phyloP scores from a whole-genome alignment of 352 stramenopile genomes.

The Pythium rhizo-oryzae region DNA sequence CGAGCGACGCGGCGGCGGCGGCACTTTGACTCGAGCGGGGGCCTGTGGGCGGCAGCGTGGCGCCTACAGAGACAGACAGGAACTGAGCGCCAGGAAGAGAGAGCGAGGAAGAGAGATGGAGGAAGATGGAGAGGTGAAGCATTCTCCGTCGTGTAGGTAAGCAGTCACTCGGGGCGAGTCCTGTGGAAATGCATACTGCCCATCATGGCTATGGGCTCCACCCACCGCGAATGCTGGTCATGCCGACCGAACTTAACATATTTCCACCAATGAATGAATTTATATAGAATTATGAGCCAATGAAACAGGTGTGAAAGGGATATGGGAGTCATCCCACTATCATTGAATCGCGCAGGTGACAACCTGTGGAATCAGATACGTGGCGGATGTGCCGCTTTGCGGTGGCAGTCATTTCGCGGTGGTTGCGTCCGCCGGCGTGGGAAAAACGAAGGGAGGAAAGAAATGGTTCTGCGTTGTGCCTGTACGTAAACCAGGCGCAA shows the following conservation, averaged over 20 bases:
- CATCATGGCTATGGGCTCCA: slow-evolving; percentile 10
- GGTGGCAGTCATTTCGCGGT: slow-evolving; percentile 6
- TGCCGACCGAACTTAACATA: neutral
- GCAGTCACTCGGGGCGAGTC: neutral
- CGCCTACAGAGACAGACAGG: slow-evolving; percentile 9
- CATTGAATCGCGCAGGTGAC: slow-evolving; percentile 21
- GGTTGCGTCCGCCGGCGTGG: neutral
- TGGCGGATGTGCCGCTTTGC: slow-evolving; percentile 15
- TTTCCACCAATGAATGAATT: neutral
- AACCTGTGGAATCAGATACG: slow-evolving; percentile 16
- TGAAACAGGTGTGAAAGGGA: neutral
- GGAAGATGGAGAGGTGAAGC: too few relatives aligned
- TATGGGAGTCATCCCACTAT: slow-evolving; percentile 18
- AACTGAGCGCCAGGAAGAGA: slow-evolving; percentile 1
- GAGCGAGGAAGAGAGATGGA: neutral
- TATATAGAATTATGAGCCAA: too few relatives aligned
- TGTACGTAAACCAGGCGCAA: slow-evolving; percentile 15
- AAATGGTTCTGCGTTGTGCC: slow-evolving; percentile 21
- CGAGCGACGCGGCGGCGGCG: neutral
- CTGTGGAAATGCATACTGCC: slow-evolving; percentile 19
- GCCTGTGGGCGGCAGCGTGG: neutral
- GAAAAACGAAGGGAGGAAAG: slow-evolving; percentile 9
- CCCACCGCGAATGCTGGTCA: slow-evolving; percentile 15
- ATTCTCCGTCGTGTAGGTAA: neutral
- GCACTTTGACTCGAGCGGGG: slow-evolving; percentile 3